A percentile compares a stretch with the other conserved stretches of the same genome.
phyloP scores from a whole-genome alignment of 2,329 filamentous ascomycete species.

The Aspergillus proliferans region DNA sequence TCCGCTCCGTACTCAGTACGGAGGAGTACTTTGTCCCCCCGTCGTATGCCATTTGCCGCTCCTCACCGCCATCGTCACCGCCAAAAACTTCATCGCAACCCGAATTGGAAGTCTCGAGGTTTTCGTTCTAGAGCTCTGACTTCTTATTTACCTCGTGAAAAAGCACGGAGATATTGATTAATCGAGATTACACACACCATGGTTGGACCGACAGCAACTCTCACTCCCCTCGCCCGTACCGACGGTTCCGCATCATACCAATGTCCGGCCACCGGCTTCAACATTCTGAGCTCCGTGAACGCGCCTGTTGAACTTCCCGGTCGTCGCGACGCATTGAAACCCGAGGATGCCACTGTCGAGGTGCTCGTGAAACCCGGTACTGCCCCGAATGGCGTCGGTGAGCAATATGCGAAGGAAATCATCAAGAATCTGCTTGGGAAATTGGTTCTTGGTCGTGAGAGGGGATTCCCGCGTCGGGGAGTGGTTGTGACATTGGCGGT shows the following conservation, averaged over 20 bases:
- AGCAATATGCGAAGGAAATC: slow-evolving; percentile 70
- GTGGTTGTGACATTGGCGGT: slow-evolving; percentile 40
- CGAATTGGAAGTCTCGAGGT: neutral
- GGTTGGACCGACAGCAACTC: slow-evolving; percentile 29
- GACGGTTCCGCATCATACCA: slow-evolving; percentile 39
- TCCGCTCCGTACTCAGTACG: too few species aligned
- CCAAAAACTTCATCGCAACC: neutral
- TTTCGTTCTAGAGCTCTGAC: neutral
- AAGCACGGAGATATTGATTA: too few species aligned
- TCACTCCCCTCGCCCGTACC: slow-evolving; percentile 29
- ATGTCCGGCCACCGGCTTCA: slow-evolving; percentile 56
- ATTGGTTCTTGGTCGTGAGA: slow-evolving; percentile 39
- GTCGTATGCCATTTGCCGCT: too few species aligned
- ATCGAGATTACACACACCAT: slow-evolving; percentile 14
- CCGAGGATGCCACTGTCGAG: slow-evolving; percentile 85
- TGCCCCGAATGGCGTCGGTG: slow-evolving; percentile 76
- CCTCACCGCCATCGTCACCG: neutral
- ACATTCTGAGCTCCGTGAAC: slow-evolving; percentile 79
- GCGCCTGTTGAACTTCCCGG: slow-evolving; percentile 80
- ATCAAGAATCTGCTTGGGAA: slow-evolving; percentile 32
- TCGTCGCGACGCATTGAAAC: slow-evolving; percentile 73
- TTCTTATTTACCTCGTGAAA: too few species aligned
- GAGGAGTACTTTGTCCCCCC: too few species aligned
- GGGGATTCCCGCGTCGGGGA: slow-evolving; percentile 35
- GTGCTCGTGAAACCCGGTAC: slow-evolving; percentile 81